phyloP scores from a whole-genome alignment of 148 eudicot species.

The Agrostemma githago region DNA sequence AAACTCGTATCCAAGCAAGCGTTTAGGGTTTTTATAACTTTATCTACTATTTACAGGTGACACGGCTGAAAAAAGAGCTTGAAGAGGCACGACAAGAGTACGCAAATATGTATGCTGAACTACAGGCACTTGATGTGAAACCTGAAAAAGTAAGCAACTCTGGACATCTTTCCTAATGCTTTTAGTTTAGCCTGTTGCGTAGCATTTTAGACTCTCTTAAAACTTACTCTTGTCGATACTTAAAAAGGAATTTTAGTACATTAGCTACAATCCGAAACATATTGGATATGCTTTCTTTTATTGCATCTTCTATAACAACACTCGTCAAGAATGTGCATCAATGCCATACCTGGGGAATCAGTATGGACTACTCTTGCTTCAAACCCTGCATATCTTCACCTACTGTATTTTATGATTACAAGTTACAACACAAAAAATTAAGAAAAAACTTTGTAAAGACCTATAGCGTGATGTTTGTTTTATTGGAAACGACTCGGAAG shows the following conservation, averaged over 20 bases:
- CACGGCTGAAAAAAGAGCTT: slow-evolving; percentile 24
- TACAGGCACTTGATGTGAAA: slow-evolving; percentile 29
- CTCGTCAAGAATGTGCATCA: background rate
- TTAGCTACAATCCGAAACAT: background rate
- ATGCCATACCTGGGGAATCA: background rate
- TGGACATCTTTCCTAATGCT: background rate
- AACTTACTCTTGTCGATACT: background rate
- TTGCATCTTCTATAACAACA: background rate
- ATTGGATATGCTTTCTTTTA: background rate
- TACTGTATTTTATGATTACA: background rate
- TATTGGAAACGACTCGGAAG: too few relatives aligned
- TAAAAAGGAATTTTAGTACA: background rate
- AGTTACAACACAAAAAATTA: background rate
- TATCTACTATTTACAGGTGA: slow-evolving; percentile 18
- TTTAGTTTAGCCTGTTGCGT: background rate
- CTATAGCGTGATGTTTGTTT: background rate
- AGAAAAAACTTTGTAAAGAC: background rate
- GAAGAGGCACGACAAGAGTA: slow-evolving; percentile 29
- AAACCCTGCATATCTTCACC: background rate
- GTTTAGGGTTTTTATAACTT: slow-evolving; percentile 1
- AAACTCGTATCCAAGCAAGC: too few relatives aligned
- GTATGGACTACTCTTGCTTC: background rate
- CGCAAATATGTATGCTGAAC: slow-evolving; percentile 33
- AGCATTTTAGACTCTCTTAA: background rate
- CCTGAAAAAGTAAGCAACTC: slow-evolving; percentile 20